Base-by-base conservation (phyloP, 257 asterid genomes). In the Prunella vulgaris region DNA sequence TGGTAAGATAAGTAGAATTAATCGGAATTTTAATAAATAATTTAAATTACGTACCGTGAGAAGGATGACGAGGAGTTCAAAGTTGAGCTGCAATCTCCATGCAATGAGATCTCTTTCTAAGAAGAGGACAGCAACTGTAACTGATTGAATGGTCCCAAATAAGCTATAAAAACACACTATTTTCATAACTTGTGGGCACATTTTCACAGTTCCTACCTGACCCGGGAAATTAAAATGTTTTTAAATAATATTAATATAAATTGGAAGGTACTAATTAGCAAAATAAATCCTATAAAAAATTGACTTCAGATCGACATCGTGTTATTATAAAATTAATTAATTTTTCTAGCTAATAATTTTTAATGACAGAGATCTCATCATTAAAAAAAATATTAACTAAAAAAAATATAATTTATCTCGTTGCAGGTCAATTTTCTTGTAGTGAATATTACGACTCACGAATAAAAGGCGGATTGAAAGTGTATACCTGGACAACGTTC, bases 111-210 rank as follows among this genome's bases (percentile, higher is more conserved):
- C 88, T 73, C 73, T 79, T 80, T 85, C 95, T 5, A 82, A n/a
- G 30, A 78, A 71, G 8, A 46, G 21, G 1, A 80, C 5, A 20
- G 95, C 84, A 65, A 84, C 73, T 8, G 69, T 20, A 10, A 81
- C 82, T 49, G 95, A 73, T 73, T 82, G 95, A 61, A 84, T 60
- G 5, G 95, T 84, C 81, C 96, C 96, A 58, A 82, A 79, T 65
- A 87, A 73, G 83, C 90, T 90, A 80, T 90, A 90, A 64, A 84
- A 81, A 25, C 84, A 71, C 22, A 84, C 71, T 62, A 84, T 77
- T 84, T 84, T 90, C 89, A 85, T 85, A 72, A 84, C 83, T 72
- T 85, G 84, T 75, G 95, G 84, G 82, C 88, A 84, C 72, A 73
- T 84, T 84, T 76, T 81, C 22, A 78, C 70, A 18, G 93, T 85